A percentile compares a stretch with the other conserved stretches of the same genome.
phyloP scores from a whole-genome alignment of 1,284 basidiomycete genomes.

The Marasmius fiardii region DNA sequence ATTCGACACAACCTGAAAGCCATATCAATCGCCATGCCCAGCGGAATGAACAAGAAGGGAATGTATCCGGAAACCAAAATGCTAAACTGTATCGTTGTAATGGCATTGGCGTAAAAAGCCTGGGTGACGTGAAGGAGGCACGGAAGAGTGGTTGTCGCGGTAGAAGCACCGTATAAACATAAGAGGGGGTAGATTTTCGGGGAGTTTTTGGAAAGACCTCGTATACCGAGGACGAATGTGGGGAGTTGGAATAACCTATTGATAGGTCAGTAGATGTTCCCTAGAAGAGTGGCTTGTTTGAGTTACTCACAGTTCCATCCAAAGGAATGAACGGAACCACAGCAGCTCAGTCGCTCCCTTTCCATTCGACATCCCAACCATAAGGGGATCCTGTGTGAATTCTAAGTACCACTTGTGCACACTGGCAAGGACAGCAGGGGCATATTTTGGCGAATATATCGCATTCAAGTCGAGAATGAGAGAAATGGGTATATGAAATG shows the following conservation, averaged over 20 bases:
- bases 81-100: conserved; percentile 41
- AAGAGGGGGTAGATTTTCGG: conserved; percentile 50
- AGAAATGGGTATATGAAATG: conserved; percentile 61
- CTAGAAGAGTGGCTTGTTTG: conserved; percentile 8
- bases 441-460: conserved; percentile 50
- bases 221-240: conserved; percentile 66
- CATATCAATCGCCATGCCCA: conserved; percentile 75
- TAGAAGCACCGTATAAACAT: conserved; percentile 73
- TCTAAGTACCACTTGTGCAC: conserved; percentile 46
- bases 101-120: conserved; percentile 26
- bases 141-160: conserved; percentile 73
- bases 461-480: conserved; percentile 67
- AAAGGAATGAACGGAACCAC: conserved; percentile 69
- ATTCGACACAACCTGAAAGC: conserved; percentile 31
- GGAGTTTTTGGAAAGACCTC: conserved; percentile 64
- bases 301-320: conserved; percentile 49
- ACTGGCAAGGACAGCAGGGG: conserved; percentile 43
- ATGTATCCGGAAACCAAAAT: conserved; percentile 71
- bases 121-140: conserved; percentile 61
- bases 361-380: conserved; percentile 48
- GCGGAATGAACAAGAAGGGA: conserved; percentile 72
- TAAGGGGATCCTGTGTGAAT: conserved; percentile 60
- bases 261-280: background rate
- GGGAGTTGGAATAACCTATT: conserved; percentile 73
- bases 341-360: conserved; percentile 37